Percentiles rank a stretch among this genome's conserved stretches.
Conservation (phyloP, 2,329 filamentous ascomycete genomes). For the Fusarium pseudoanthophilum region DNA sequence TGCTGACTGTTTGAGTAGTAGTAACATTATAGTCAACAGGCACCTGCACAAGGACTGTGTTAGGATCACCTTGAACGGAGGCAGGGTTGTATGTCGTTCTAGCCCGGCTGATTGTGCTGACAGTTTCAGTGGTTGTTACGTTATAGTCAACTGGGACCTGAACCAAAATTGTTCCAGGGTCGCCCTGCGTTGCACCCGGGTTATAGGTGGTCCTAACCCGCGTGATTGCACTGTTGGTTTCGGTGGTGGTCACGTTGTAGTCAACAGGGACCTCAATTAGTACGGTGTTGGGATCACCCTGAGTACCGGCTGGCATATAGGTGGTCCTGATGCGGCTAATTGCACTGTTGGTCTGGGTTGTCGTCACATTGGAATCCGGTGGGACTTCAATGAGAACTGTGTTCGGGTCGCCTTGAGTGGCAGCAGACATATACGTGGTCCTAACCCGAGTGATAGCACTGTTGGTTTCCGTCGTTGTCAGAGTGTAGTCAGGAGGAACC, state of each 20-base stretch:
- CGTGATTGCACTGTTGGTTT: neutral
- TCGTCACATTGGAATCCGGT: conserved; percentile 2
- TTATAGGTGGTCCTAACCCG: conserved; percentile 2
- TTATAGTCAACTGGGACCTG: neutral
- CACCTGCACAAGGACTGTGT: conserved; percentile 11
- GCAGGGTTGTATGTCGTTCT: neutral
- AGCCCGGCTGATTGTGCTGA: neutral
- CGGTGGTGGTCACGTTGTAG: neutral
- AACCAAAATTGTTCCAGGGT: neutral
- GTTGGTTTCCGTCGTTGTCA: conserved; percentile 5
- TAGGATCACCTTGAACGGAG: conserved; percentile 1
- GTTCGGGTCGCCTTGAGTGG: conserved; percentile 1
- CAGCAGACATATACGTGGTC: conserved; percentile 10
- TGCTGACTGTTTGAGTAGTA: neutral
- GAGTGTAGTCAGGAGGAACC: conserved; percentile 9
- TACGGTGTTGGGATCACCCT: conserved; percentile 19
- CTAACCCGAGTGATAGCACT: neutral
- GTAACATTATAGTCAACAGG: neutral
- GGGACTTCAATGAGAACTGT: conserved; percentile 6
- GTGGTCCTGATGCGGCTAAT: conserved; percentile 4
- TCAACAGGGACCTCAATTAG: conserved; percentile 6
- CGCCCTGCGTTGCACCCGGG: neutral
- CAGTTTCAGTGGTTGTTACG: neutral
- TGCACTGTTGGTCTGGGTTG: neutral
- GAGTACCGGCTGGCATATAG: conserved; percentile 1